Conservation (phyloP, 208 protist genomes). For the Angomonas desouzai region DNA sequence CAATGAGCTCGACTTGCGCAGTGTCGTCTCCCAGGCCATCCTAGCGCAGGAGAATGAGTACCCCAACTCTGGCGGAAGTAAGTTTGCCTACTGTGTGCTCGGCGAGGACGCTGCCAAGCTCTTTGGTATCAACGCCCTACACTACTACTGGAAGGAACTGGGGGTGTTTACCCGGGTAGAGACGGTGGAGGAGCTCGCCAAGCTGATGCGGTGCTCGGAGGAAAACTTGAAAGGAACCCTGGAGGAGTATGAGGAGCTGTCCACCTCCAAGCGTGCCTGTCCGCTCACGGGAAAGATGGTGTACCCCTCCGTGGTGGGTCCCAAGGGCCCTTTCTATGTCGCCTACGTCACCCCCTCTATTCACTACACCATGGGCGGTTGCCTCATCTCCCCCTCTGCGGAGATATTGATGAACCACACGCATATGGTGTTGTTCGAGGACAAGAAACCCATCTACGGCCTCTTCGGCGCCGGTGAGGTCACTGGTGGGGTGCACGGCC, state of each 20-base stretch:
- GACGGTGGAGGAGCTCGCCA: conserved; percentile 41
- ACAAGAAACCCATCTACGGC: conserved; percentile 68
- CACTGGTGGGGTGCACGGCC: conserved; percentile 95
- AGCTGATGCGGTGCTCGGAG: conserved; percentile 49
- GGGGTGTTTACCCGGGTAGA: conserved; percentile 61
- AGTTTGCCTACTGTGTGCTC: conserved; percentile 75
- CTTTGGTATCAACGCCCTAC: conserved; percentile 61
- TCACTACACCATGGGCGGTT: conserved; percentile 97
- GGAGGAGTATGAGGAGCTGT: conserved; percentile 41
- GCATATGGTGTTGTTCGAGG: conserved; percentile 25
- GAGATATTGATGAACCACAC: conserved; percentile 57
- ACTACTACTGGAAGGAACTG: conserved; percentile 72
- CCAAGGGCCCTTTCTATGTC: conserved; percentile 67
- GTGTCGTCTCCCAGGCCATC: conserved; percentile 88
- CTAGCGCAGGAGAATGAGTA: conserved; percentile 47
- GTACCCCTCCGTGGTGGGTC: conserved; percentile 58
- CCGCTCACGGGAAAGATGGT: conserved; percentile 31
- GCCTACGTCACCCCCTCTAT: conserved; percentile 91
- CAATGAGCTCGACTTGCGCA: conserved; percentile 94
- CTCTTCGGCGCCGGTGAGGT: conserved; percentile 96
- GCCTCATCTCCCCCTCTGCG: conserved; percentile 76
- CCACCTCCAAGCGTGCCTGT: conserved; percentile 23
- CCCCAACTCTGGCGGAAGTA: conserved; percentile 37
- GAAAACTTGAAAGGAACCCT: conserved; percentile 33
- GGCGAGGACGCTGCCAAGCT: conserved; percentile 56